These are phyloP conservation scores for Chlamydomonas sphaeroides DNA, from an alignment of 139 green algal genomes.

Conservation along the genomic window DNA sequence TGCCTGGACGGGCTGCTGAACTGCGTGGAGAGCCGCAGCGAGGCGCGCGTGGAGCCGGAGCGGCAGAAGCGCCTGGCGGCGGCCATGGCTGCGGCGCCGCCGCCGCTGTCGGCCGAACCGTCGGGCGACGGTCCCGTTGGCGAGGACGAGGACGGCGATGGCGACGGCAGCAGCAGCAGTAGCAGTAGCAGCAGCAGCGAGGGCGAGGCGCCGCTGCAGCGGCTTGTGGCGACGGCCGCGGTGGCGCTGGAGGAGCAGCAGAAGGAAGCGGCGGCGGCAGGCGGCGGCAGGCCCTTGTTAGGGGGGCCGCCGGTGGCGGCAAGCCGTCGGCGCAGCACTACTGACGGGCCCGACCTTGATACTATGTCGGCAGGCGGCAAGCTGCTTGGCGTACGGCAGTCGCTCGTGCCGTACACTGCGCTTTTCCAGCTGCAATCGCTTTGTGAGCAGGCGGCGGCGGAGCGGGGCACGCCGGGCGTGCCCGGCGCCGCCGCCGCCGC, in stretches of 20 bases:
- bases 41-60: background rate
- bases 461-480: background rate
- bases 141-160: too few species aligned
- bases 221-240: background rate
- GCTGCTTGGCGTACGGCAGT: slow-evolving; percentile 9
- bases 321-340: too few species aligned
- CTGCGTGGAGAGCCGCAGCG: slow-evolving; percentile 8
- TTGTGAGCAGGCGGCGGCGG: background rate
- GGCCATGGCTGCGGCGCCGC: background rate
- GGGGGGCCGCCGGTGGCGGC: too few species aligned
- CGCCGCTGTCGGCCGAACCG: too few species aligned
- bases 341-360: too few species aligned
- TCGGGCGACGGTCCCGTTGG: too few species aligned
- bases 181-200: background rate
- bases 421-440: slow-evolving; percentile 28
- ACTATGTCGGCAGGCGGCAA: too few species aligned
- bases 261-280: background rate
- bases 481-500: background rate
- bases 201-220: background rate
- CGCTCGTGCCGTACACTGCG: slow-evolving; percentile 16
- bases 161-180: too few species aligned
- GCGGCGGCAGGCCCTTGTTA: too few species aligned
- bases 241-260: background rate
- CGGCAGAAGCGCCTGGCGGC: slow-evolving; percentile 21
- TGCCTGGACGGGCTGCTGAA: slow-evolving; percentile 9